Base-by-base conservation (phyloP, 805 yeast genomes). In the Wickerhamiella azyma region DNA sequence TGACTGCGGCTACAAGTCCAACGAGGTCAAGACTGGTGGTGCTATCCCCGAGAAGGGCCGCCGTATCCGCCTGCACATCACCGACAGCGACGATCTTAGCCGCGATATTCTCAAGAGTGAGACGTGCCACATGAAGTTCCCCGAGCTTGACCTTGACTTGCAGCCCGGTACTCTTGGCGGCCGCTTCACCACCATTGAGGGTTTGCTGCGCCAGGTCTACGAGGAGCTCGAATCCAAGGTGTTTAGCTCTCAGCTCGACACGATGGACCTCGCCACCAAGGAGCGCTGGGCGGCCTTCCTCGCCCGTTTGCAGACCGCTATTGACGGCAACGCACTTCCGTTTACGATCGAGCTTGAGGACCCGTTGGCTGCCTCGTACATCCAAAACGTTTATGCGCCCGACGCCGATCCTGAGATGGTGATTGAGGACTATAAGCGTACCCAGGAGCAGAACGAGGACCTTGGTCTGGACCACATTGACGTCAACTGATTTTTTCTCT, bases 1-100 rank as follows among this genome's bases (percentile, higher is more conserved):
- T 28, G 66, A 75, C 52, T 92, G 99, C 67, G 98, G 97, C 32
- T 92, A 83, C 66, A 89, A 85, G 67, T 84, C 94, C 14, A 92
- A 92, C 61, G 99, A 92, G 65, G 98, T 92, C 53, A 92, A 89
- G 67, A 92, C 98, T 5, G 99, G 99, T 49, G 99, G 99, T 56
- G 94, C 81, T 8, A 81, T 92, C 41, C 96, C 98, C 28, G 81
- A 70, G 2, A 72, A 78, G 62, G 99, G 96, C 51, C 78, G 78
- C 52, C 77, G 71, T 51, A 75, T 86, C 50, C 71, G 80, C 1
- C 70, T 92, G 45, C 70, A 69, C 52, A 79, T 89, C 52, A 86
- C 82, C 49, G 97, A 89, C 54, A 79, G 86, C 2, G 94, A 85
- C 55, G 99, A 92, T 68, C 72, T 92, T 56, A 80, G 94, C 32